Percentiles rank a stretch among this genome's conserved stretches.
These are phyloP conservation scores for Nevesoporus exiguus DNA, from an alignment of 768 basidiomycete genomes.

Conservation along the genomic window DNA sequence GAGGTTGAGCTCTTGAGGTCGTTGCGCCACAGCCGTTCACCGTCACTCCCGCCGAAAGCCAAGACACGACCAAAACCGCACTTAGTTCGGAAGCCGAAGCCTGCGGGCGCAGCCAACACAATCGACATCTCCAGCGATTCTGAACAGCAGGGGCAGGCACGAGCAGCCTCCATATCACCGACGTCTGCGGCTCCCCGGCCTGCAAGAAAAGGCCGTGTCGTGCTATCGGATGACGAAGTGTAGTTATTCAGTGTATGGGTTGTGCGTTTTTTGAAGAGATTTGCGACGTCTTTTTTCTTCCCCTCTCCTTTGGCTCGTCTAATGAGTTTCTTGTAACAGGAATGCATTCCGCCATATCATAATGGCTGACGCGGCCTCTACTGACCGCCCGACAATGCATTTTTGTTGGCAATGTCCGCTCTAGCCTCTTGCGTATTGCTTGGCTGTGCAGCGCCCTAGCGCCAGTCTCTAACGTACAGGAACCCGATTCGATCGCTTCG, in stretches of 20 bases:
- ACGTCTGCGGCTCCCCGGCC: conserved; percentile 13
- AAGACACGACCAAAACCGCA: conserved; percentile 38
- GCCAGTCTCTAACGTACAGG: conserved; percentile 2
- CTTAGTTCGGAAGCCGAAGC: conserved; percentile 36
- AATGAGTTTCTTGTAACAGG: conserved; percentile 10
- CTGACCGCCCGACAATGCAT: neutral
- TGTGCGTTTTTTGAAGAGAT: conserved; percentile 7
- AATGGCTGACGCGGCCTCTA: neutral
- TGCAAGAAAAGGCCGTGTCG: conserved; percentile 27
- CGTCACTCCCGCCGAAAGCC: conserved; percentile 15
- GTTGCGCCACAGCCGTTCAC: conserved; percentile 26
- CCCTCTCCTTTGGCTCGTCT: neutral
- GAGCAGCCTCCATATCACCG: neutral
- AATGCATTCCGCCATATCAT: neutral
- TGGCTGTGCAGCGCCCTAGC: conserved; percentile 5
- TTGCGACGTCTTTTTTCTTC: neutral
- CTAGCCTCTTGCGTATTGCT: neutral
- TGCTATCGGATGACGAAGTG: conserved; percentile 40
- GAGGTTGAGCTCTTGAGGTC: conserved; percentile 25
- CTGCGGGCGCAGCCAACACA: conserved; percentile 2
- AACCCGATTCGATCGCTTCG: conserved; percentile 17
- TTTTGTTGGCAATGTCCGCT: neutral
- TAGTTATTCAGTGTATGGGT: conserved; percentile 17
- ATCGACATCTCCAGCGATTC: conserved; percentile 25
- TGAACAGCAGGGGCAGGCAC: conserved; percentile 5